Evolutionary conservation across 148 eudicot species (phyloP), one percentile per base, ranked within the genome.

Genomic region (Rhododendron henanense): DNA sequence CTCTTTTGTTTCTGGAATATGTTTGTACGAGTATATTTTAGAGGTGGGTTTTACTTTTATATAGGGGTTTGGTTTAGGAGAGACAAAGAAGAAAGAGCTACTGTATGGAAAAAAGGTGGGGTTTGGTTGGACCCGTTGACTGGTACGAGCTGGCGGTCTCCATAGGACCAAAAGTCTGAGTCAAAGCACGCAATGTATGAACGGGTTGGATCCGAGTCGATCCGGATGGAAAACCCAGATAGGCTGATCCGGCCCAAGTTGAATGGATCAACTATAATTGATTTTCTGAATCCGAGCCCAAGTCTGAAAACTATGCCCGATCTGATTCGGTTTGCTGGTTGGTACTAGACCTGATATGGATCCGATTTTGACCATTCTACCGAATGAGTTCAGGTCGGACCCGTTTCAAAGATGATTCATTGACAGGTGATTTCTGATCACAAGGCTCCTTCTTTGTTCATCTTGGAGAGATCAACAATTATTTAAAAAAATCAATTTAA

Each of bases 121-220:
- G 33, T 65, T 65, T 65, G 65, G n/a, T 59, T 57, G 57, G 18
- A 16, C 71, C 71, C 2, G 28, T n/a, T 23, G 71, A 65, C 71
- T 65, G 13, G 71, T 25, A 8, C 33, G 74, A 25, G 74, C 74
- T 67, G 5, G 33, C 15, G 10, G 73, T 25, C 3, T 25, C 5
- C 1, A 2, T 3, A n/a, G 15, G 73, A 67, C 74, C 74, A 67
- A 10, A 65, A 67, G 74, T 67, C 35, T 3, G 74, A 67, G 74
- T 65, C 73, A 65, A 65, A 65, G 73, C 73, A 65, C 33, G 73
- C 73, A 65, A n/a, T 65, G 73, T 65, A n/a, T 65, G 73, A 65
- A 65, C 10, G 73, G 33, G 3, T 65, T 11, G 14, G 33, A n/a
- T 65, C 31, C 71, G 14, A 65, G 3, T 4, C 14, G 5, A 65